Base-by-base conservation (phyloP, 192 early-diverging fungal genomes). In the Umbelopsis sp. region DNA sequence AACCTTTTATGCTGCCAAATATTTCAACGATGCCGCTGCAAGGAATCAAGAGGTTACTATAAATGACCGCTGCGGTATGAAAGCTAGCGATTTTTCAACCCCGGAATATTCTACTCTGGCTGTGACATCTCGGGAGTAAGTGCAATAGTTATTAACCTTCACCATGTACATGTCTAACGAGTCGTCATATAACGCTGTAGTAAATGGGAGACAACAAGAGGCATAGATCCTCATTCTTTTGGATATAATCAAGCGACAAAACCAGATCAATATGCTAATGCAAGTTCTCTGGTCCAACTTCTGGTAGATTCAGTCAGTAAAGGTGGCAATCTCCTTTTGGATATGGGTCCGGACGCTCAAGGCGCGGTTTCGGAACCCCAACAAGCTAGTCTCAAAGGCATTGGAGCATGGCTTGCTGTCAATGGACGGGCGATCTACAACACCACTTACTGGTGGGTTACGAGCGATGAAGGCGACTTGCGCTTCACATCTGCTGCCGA, bases 171-270 rank as follows among this genome's bases (percentile, higher is more conserved):
- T 41, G 5, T 41, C 38, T 41, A 41, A 41, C 38, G 2, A 8
- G 0, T 41, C 12, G 0, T 41, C 38, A n/a, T n/a, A n/a, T 41
- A 52, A 26, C 43, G 5, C 4, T 65, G 24, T 1, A 69, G 74
- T 5, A 70, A 67, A 45, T 76, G 69, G 69, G 74, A 76, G 47
- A 45, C 74, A 0, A 71, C 69, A 3, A 45, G 74, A 25, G 74
- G 74, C 11, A 54, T 76, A 25, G 74, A 76, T 34, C 74, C 74
- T 7, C 49, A 76, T 45, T 76, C 74, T 6, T 76, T 76, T 36
- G 74, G 74, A 45, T 76, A 67, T 45, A 76, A 76, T 34, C 69
- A 67, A 36, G 69, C 26, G 3, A 76, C 74, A 36, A 36, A 16
- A 10, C 49, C 62, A 11, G 50, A 76, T 3, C 74, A 76, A 26